A percentile compares a stretch with the other conserved stretches of the same genome.
Evolutionary conservation across 192 early-diverging fungal species (phyloP).

Genomic region (Podila verticillata): DNA sequence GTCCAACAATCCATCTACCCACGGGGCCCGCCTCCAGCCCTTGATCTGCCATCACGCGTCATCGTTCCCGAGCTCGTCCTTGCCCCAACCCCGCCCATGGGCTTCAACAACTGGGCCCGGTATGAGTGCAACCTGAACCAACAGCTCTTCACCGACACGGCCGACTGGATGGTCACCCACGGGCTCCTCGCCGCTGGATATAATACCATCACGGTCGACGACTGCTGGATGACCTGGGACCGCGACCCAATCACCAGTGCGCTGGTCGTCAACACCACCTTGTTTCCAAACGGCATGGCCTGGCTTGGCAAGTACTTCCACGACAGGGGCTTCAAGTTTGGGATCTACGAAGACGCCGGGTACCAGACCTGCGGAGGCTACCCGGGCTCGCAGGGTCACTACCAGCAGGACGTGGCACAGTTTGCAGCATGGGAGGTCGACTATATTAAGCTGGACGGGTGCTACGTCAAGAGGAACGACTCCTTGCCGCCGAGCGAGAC

Average conservation of each 20-base stretch:
- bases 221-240: conserved; percentile 63
- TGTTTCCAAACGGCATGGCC: conserved; percentile 66
- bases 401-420: conserved; percentile 55
- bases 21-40: conserved; percentile 6
- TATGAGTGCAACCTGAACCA: conserved; percentile 64
- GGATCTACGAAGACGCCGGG: conserved; percentile 54
- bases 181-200: conserved; percentile 60
- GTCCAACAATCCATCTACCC: conserved; percentile 10
- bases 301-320: conserved; percentile 65
- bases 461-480: conserved; percentile 54
- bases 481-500: conserved; percentile 43
- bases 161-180: conserved; percentile 54
- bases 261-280: conserved; percentile 40
- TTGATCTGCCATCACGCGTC: conserved; percentile 7
- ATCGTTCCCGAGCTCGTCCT: background rate
- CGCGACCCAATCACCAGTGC: conserved; percentile 37
- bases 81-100: conserved; percentile 54
- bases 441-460: conserved; percentile 72
- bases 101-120: conserved; percentile 68
- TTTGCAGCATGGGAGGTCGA: conserved; percentile 68
- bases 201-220: conserved; percentile 65
- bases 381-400: conserved; percentile 59
- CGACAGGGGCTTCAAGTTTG: conserved; percentile 53
- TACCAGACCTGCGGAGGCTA: conserved; percentile 60
- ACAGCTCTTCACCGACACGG: conserved; percentile 57